Evolutionary conservation across 208 protist species (phyloP), one percentile per base, ranked within the genome.

Genomic region (Endotrypanum monterogeii): DNA sequence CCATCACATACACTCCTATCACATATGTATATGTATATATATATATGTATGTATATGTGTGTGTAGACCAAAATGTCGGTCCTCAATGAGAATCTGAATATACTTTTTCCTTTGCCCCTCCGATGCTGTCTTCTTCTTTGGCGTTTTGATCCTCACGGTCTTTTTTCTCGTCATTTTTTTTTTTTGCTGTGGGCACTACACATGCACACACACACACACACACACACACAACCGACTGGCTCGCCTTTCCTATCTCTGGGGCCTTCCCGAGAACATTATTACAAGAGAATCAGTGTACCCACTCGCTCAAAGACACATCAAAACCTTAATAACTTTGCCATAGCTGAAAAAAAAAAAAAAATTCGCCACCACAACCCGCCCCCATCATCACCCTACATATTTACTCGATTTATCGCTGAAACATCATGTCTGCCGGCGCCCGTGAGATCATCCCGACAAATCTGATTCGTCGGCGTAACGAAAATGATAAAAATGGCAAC

Each of bases 401-500:
- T n/a, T 46, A 5, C 63, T n/a, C 54, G 25, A 54, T 39, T 66
- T 18, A 52, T 28, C 16, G 32, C 71, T 28, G 16, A 14, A 23
- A 32, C 46, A 71, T 7, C 39, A 92, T 95, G 89, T 92, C 85
- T 57, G 82, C 87, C 32, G 87, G 87, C 80, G 77, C 79, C 68
- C 71, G 79, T 79, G 85, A 89, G 55, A 60, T 65, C 11, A 65
- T 74, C 56, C 79, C 84, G 12, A 80, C 71, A 30, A 88, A 94
- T 76, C 77, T 94, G 11, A 73, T 91, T 54, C 90, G 91, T 73
- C 79, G 80, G 41, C 89, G 87, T 67, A 71, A 80, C n/a, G 68
- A 71, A 44, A 78, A 69, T 25, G 84, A 90, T 41, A 65, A 46
- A 35, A 93, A 95, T 72, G 73, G 78, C 44, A 85, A 97, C 54